Evolutionary conservation across 352 stramenopile genomes (phyloP).

Genomic region (Globisporangium ultimum): DNA sequence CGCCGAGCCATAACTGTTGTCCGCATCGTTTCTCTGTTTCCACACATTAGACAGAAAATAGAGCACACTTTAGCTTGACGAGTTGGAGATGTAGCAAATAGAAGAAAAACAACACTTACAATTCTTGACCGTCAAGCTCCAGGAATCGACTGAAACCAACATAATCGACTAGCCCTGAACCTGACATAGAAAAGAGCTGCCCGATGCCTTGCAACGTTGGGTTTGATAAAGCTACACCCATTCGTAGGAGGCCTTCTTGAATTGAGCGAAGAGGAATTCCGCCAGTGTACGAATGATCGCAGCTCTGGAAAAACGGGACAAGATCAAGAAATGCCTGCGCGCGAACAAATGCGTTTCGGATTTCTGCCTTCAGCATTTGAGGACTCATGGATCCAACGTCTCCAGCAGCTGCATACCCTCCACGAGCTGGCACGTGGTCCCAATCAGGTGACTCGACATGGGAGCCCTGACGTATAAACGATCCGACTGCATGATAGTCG

Average conservation of each 20-base stretch:
- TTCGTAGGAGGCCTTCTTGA: conserved; percentile 41
- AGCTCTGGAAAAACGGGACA: conserved; percentile 45
- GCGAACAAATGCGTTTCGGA: conserved; percentile 45
- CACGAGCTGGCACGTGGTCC: not conserved
- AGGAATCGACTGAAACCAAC: conserved; percentile 39
- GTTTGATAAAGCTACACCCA: conserved; percentile 38
- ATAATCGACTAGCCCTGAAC: conserved; percentile 51
- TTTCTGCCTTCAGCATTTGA: conserved; percentile 30
- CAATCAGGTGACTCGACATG: conserved; percentile 10
- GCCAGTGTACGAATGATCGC: conserved; percentile 34
- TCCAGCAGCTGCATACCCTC: not conserved
- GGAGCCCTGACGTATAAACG: not conserved
- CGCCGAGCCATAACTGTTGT: conserved; percentile 25
- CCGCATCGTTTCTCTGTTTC: conserved; percentile 40
- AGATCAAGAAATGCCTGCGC: conserved; percentile 45
- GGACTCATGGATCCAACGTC: conserved; percentile 3
- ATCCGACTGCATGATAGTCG: not conserved
- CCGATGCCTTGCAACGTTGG: conserved; percentile 30
- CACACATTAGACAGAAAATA: too few species aligned
- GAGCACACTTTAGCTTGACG: too few species aligned
- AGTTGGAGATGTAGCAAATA: not conserved
- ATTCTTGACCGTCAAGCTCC: conserved; percentile 45
- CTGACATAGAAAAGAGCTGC: conserved; percentile 38
- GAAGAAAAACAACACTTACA: conserved; percentile 24
- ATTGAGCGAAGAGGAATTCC: conserved; percentile 33